Evolutionary conservation across 2,329 filamentous ascomycete genomes (phyloP), one percentile per base, ranked within the genome.

Genomic region (Diaporthe amygdali): DNA sequence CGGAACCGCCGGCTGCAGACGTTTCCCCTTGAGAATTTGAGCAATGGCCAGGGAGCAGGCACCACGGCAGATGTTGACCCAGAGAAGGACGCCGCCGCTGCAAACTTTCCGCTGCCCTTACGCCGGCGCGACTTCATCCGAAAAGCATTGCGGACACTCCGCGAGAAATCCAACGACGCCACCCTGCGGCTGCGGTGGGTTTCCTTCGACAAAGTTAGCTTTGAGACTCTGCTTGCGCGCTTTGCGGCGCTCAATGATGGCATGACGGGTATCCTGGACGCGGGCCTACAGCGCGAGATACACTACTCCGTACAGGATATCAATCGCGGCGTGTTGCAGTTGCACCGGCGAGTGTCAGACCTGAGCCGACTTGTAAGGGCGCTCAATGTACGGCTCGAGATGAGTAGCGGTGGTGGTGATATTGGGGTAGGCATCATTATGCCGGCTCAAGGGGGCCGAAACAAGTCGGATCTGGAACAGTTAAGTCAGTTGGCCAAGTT

Each of bases 241-340:
- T 86, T 87, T 71, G 80, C 84, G 0, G 74, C 79, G 6, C 76
- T 87, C 7, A 86, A 86, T 74, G 84, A 86, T 73, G 83, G 79
- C 73, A 86, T 86, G 81, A 86, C 83, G 32, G 81, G 84, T 68
- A 83, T 87, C 6, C 77, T 86, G 10, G 84, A 86, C 66, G 82
- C 84, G 39, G 81, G 82, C 4, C 76, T 86, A 69, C 84, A 86
- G 72, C 80, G 83, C 3, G 85, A 86, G 74, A 85, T 86, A 64
- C 82, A 83, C 30, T 78, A 84, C 41, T 85, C 83, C 0, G 84
- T 85, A 3, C 83, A 86, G 71, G 84, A 86, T 66, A 86, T 84
- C 4, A 86, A 86, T 59, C 77, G 84, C 17, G 83, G 83, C 1
- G 82, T 87, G 17, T 76, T 86, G 34, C 81, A 86, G 49, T 79